phyloP scores from a whole-genome alignment of 768 basidiomycete genomes.

The Chalciporus pseudorubinellus region DNA sequence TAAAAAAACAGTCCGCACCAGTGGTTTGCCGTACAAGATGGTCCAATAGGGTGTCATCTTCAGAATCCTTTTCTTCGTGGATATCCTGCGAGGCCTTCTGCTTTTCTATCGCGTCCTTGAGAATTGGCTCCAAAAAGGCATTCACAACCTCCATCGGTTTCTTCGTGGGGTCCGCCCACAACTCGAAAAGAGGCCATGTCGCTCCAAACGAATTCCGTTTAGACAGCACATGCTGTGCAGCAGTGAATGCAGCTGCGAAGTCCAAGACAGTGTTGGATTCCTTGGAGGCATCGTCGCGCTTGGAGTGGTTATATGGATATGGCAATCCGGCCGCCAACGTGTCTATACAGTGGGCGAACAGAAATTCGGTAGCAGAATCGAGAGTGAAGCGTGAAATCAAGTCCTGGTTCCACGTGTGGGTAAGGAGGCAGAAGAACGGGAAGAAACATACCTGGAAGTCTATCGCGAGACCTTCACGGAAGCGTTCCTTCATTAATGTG shows the following conservation, averaged over 20 bases:
- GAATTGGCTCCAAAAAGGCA: constrained; percentile 38
- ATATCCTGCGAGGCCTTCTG: constrained; percentile 6
- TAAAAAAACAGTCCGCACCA: constrained; percentile 25
- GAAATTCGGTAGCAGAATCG: constrained; percentile 53
- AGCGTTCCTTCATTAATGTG: constrained; percentile 40
- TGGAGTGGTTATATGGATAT: constrained; percentile 33
- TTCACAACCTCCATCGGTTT: constrained; percentile 39
- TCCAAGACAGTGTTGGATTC: constrained; percentile 15
- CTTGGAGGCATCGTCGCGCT: constrained; percentile 3
- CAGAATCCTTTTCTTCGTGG: constrained; percentile 12
- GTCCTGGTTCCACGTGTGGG: constrained; percentile 30
- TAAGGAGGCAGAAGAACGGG: neutral
- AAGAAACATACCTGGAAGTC: constrained; percentile 52
- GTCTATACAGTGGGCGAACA: constrained; percentile 46
- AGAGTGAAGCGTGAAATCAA: constrained; percentile 47
- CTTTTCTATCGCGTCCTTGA: constrained; percentile 35
- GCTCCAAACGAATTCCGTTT: constrained; percentile 30
- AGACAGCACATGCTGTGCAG: constrained; percentile 32
- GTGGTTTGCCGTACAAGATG: constrained; percentile 38
- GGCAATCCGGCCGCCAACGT: constrained; percentile 38
- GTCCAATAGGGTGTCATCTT: constrained; percentile 42
- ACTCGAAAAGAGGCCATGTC: constrained; percentile 42
- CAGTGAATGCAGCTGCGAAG: constrained; percentile 36
- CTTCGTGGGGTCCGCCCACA: constrained; percentile 31
- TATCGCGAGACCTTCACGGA: constrained; percentile 46